Base-by-base conservation (phyloP, 2,329 filamentous ascomycete species). In the Pseudogymnoascus sp. region DNA sequence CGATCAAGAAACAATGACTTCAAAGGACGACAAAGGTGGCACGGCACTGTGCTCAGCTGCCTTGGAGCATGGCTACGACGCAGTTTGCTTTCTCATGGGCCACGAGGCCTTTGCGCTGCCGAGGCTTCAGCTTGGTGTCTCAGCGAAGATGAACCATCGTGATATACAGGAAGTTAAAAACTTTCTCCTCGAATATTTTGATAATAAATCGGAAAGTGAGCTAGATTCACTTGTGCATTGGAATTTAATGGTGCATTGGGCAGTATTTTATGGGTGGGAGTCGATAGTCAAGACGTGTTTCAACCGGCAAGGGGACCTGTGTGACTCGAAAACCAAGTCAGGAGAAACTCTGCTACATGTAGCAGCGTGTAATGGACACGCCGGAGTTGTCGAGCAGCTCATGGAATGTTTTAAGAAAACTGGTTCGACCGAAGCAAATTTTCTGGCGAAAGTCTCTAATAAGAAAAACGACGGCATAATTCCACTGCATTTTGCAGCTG, bases 21-120 rank as follows among this genome's bases (percentile, higher is more conserved):
- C 1, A 3, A 18, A 18, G 33, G 47, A 53, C 15, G 2, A 53
- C 9, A 18, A 53, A 4, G 25, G 25, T 33, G 47, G 47, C 12
- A 53, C 47, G 11, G 47, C 47, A 53, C 6, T 53, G 25, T 14
- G 6, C 33, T 30, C 28, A 12, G 47, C 47, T 33, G 47, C 47
- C 47, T 2, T 3, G 2, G 25, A 33, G 28, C 4, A 33, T 3
- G 4, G 33, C 2, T 33, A 18, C 14, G 28, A 53, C 0, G 25
- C 47, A 4, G 47, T 53, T 53, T 53, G n/a, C n/a, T 53, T 53
- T 12, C n/a, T 53, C 47, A 53, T 53, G 47, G 47, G 28, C 8
- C 47, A 33, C 12, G 25, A 18, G 25, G 47, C 47, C 4, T 53
- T 53, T 33, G 8, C 28, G 9, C 47, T 33, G 4, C 25, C 25